phyloP scores from a whole-genome alignment of 2,329 filamentous ascomycete genomes.

The Xylaria sp. region DNA sequence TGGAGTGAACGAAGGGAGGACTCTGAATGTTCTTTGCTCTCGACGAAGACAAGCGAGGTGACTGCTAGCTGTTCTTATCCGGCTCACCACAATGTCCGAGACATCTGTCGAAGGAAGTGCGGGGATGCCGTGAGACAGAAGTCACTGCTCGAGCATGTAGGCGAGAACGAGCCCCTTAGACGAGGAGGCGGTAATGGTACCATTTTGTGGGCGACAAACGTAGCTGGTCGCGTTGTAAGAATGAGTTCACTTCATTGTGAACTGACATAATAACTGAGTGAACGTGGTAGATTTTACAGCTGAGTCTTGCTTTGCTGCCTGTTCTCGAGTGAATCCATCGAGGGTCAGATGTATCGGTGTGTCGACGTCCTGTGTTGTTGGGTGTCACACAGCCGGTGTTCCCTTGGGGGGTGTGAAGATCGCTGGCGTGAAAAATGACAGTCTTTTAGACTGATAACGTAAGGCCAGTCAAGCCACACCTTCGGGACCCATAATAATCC shows the following conservation, averaged over 20 bases:
- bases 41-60: slow-evolving; percentile 4
- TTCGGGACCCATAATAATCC: slow-evolving; percentile 8
- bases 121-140: neutral
- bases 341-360: neutral
- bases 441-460: neutral
- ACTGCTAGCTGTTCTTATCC: slow-evolving; percentile 12
- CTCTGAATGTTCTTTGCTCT: neutral
- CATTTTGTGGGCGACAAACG: neutral
- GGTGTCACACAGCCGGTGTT: neutral
- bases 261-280: too few species aligned
- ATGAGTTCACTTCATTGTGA: too few species aligned
- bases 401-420: neutral
- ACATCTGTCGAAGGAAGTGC: neutral
- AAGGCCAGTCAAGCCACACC: slow-evolving; percentile 9
- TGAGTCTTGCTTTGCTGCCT: neutral
- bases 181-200: neutral
- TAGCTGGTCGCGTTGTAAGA: neutral
- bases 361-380: neutral
- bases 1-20: neutral
- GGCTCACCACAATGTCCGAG: slow-evolving; percentile 7
- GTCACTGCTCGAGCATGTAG: neutral
- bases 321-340: neutral
- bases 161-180: neutral
- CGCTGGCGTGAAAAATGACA: slow-evolving; percentile 6
- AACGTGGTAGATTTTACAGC: neutral